Percentiles rank a stretch among this genome's conserved stretches.
These are phyloP conservation scores for Naganishia onofrii DNA, from an alignment of 768 basidiomycete genomes.

Conservation along the genomic window DNA sequence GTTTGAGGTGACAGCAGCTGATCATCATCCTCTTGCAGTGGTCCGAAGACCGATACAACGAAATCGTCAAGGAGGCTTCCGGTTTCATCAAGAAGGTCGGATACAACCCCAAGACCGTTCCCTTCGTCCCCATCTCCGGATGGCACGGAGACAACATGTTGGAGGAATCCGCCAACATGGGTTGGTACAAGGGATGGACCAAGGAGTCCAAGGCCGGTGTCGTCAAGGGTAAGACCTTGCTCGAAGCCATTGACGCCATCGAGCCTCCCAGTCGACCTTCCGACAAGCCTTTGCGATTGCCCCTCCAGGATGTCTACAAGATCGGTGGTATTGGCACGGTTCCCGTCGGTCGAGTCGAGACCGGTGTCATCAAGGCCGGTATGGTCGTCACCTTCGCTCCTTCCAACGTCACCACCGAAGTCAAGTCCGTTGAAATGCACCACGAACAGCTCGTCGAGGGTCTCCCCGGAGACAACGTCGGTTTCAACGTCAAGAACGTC, in stretches of 20 bases:
- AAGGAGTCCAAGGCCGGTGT: slow-evolving; percentile 91
- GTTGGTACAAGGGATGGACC: slow-evolving; percentile 99
- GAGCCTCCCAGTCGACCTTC: slow-evolving; percentile 94
- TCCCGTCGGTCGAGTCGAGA: slow-evolving; percentile 99
- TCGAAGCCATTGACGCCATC: slow-evolving; percentile 99
- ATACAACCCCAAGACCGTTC: slow-evolving; percentile 97
- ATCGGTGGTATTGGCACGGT: slow-evolving; percentile 99
- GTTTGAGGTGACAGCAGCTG: not conserved
- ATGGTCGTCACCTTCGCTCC: slow-evolving; percentile 98
- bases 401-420: slow-evolving; percentile 98
- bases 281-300: slow-evolving; percentile 99
- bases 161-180: slow-evolving; percentile 97
- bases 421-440: slow-evolving; percentile 70
- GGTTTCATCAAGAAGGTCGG: slow-evolving; percentile 99
- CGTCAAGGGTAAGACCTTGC: slow-evolving; percentile 97
- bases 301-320: slow-evolving; percentile 99
- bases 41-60: slow-evolving; percentile 99
- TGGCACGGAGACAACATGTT: slow-evolving; percentile 99
- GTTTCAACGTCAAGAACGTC: slow-evolving; percentile 99
- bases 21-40: slow-evolving; percentile 60
- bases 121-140: slow-evolving; percentile 99
- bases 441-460: slow-evolving; percentile 80
- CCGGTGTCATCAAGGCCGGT: slow-evolving; percentile 98
- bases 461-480: slow-evolving; percentile 95
- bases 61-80: slow-evolving; percentile 97